Conservation (phyloP, 2,329 filamentous ascomycete species). For the Trichophyton benhamiae region DNA sequence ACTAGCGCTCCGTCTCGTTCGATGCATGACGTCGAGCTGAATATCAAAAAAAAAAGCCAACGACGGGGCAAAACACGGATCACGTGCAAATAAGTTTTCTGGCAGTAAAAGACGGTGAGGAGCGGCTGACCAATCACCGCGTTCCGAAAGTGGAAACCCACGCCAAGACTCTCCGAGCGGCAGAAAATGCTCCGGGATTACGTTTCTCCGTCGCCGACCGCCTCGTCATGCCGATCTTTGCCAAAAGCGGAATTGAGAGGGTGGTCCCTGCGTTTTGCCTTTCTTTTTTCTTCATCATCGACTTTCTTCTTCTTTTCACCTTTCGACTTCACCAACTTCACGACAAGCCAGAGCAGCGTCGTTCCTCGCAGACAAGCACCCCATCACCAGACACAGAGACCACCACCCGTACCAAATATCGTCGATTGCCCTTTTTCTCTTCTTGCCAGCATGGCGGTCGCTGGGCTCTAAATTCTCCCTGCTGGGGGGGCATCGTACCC, state of each 20-base stretch:
- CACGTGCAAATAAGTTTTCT: background rate
- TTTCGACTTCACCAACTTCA: constrained; percentile 9
- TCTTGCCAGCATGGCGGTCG: constrained; percentile 62
- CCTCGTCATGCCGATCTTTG: background rate
- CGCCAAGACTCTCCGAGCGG: background rate
- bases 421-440: constrained; percentile 45
- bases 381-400: constrained; percentile 5
- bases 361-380: constrained; percentile 3
- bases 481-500: constrained; percentile 41
- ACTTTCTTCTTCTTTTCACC: constrained; percentile 6
- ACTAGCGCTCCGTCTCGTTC: background rate
- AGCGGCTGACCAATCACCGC: constrained; percentile 2
- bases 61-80: too few relatives aligned
- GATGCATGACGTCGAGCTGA: background rate
- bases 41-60: background rate
- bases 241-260: background rate
- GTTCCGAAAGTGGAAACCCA: background rate
- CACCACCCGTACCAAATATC: constrained; percentile 41
- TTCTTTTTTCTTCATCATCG: constrained; percentile 7
- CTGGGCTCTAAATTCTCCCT: constrained; percentile 86
- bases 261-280: constrained; percentile 1
- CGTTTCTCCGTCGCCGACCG: background rate
- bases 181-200: background rate
- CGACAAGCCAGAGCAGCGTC: background rate
- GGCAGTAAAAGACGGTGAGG: constrained; percentile 12